These are phyloP conservation scores for Pyrenula aspistea DNA, from an alignment of 495 filamentous ascomycete species.

Conservation along the genomic window DNA sequence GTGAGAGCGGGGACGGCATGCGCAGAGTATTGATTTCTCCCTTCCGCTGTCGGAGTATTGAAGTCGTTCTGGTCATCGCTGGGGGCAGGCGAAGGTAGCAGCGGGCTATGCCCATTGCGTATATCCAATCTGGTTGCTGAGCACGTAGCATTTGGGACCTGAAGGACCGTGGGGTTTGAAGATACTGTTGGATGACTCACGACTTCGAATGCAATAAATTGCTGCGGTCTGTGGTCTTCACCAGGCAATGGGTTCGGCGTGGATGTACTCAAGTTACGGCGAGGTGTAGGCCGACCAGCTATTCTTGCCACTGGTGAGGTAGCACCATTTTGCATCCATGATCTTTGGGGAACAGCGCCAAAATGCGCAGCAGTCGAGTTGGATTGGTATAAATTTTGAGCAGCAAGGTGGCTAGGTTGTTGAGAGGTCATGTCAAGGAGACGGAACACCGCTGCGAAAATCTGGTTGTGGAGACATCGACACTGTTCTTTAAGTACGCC, in stretches of 20 bases:
- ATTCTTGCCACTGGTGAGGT: not conserved
- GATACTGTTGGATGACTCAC: not conserved
- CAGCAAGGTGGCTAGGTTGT: not conserved
- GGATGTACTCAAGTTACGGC: not conserved
- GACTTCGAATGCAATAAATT: not conserved
- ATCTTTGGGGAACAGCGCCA: conserved; percentile 49
- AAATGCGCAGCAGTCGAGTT: conserved; percentile 61
- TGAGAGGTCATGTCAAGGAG: not conserved
- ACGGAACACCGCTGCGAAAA: not conserved
- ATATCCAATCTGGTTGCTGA: not conserved
- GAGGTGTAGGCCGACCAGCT: not conserved
- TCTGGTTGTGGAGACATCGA: not conserved
- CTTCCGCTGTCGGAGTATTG: conserved; percentile 1
- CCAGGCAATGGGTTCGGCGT: not conserved
- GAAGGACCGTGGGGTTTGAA: not conserved
- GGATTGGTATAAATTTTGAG: conserved; percentile 18
- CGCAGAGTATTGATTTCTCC: not conserved
- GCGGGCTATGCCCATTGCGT: conserved; percentile 1
- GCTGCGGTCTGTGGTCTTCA: not conserved
- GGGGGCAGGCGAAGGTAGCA: conserved; percentile 43
- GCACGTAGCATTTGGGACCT: not conserved
- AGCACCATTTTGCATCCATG: conserved; percentile 45
- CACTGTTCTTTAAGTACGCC: not conserved
- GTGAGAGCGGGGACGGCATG: not conserved
- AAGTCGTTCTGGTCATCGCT: conserved; percentile 40